A percentile compares a stretch with the other conserved stretches of the same genome.
These are phyloP conservation scores for Plantago rigida DNA, from an alignment of 305 asterid genomes.

Conservation along the genomic window DNA sequence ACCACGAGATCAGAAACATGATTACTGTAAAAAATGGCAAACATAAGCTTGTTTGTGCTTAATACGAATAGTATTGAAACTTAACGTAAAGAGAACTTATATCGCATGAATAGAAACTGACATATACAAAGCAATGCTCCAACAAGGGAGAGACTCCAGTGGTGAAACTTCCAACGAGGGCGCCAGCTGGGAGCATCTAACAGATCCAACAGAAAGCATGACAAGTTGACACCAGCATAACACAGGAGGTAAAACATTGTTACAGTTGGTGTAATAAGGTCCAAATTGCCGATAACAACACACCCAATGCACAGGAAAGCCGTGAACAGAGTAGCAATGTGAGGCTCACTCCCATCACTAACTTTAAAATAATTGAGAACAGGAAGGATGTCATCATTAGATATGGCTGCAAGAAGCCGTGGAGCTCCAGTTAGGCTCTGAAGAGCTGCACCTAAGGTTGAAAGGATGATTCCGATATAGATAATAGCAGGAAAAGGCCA, in stretches of 20 bases:
- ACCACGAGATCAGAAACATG: slow-evolving; percentile 94
- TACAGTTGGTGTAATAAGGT: slow-evolving; percentile 82
- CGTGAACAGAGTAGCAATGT: slow-evolving; percentile 79
- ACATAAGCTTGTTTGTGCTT: slow-evolving; percentile 3
- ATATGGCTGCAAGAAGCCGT: slow-evolving; percentile 96
- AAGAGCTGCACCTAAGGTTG: slow-evolving; percentile 97
- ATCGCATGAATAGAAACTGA: slow-evolving; percentile 27
- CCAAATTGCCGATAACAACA: slow-evolving; percentile 86
- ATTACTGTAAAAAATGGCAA: slow-evolving; percentile 50
- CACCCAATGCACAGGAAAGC: slow-evolving; percentile 90
- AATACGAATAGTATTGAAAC: slow-evolving; percentile 15
- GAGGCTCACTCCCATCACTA: slow-evolving; percentile 82
- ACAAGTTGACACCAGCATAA: slow-evolving; percentile 89
- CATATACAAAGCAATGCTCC: slow-evolving; percentile 90
- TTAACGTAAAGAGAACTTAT: slow-evolving; percentile 3
- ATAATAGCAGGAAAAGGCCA: slow-evolving; percentile 92
- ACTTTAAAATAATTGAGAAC: slow-evolving; percentile 91
- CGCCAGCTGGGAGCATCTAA: slow-evolving; percentile 99
- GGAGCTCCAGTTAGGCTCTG: slow-evolving; percentile 98
- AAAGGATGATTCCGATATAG: slow-evolving; percentile 83
- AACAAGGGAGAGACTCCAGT: slow-evolving; percentile 95
- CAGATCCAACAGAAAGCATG: slow-evolving; percentile 95
- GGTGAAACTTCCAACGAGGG: slow-evolving; percentile 99
- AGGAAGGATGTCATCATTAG: slow-evolving; percentile 93
- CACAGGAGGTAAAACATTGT: slow-evolving; percentile 97